Base-by-base conservation (phyloP, 2,329 filamentous ascomycete species). In the Colletotrichum sp. region DNA sequence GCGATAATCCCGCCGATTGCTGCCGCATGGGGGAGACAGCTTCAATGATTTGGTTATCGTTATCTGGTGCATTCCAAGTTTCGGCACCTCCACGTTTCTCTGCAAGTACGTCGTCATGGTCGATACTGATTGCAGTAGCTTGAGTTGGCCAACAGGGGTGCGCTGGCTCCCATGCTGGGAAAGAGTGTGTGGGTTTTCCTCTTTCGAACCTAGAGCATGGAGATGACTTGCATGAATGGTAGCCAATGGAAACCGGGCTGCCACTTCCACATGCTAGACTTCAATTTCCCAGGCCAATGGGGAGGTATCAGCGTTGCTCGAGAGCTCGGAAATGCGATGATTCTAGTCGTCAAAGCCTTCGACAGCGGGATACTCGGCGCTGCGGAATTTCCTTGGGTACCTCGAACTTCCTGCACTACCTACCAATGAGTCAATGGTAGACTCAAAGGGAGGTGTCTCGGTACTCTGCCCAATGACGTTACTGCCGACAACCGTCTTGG, bases 221-320 rank as follows among this genome's bases (percentile, higher is more conserved):
- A 13, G 39, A 75, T 68, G 69, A 68, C 73, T 63, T 59, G 69
- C 69, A 75, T 72, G 30, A 72, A 12, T 8, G 30, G 7, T 16
- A 19, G n/a, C 68, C 69, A 72, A 72, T 48, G 30, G 39, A 15
- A 19, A 32, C 27, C 19, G 30, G 22, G 25, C 22, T 34, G 25
- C 60, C 32, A 22, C 44, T 25, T n/a, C 36, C 55, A 70, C 28
- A 57, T n/a, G 55, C 63, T 55, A 19, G 55, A 63, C 8, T 8
- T 34, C 59, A 4, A n/a, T n/a, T 25, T 11, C 15, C 7, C 32
- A 32, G n/a, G 11, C 69, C 48, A 67, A 55, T 68, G n/a, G 34
- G 32, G 30, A 13, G 30, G 36, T 27, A 1, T 25, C 19, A 27
- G 15, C 16, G 63, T 63, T 44, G n/a, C 60, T 63, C 68, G 61